Conservation (phyloP, 2,329 filamentous ascomycete species). For the Aspergillus sclerotialis region DNA sequence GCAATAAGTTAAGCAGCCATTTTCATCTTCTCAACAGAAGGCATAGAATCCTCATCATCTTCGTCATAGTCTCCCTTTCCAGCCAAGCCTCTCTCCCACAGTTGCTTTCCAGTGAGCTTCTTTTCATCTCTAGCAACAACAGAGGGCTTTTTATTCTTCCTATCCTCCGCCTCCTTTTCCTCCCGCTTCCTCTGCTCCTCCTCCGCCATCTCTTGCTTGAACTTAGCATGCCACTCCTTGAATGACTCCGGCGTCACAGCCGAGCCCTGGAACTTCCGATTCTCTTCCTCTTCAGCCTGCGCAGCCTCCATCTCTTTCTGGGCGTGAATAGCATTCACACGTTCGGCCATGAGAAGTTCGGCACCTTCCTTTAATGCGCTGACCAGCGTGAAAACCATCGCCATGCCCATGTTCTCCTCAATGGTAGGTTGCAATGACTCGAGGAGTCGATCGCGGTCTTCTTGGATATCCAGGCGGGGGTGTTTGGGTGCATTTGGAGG, state of each 20-base stretch:
- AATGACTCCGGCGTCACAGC: conserved; percentile 84
- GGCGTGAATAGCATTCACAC: conserved; percentile 57
- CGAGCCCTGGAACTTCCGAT: conserved; percentile 90
- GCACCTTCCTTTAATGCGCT: conserved; percentile 82
- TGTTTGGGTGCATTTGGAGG: conserved; percentile 65
- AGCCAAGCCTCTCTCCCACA: conserved; percentile 70
- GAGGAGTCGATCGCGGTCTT: conserved; percentile 71
- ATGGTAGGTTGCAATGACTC: conserved; percentile 65
- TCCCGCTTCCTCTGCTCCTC: conserved; percentile 56
- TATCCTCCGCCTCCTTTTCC: conserved; percentile 70
- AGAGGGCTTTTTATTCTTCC: conserved; percentile 68
- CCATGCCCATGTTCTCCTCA: conserved; percentile 91
- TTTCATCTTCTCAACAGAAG: conserved; percentile 62
- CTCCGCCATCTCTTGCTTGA: conserved; percentile 75
- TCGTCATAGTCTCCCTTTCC: conserved; percentile 60
- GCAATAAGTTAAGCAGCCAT: conserved; percentile 54
- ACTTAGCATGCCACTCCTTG: conserved; percentile 70
- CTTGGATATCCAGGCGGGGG: conserved; percentile 67
- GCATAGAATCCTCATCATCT: conserved; percentile 57
- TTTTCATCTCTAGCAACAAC: conserved; percentile 55
- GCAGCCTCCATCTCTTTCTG: conserved; percentile 47
- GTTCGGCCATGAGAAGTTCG: conserved; percentile 73
- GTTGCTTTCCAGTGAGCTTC: conserved; percentile 64
- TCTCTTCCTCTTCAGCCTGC: conserved; percentile 77
- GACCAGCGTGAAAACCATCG: conserved; percentile 91